Evolutionary conservation across 2,329 filamentous ascomycete species (phyloP).

Genomic region (Fusarium globosum): DNA sequence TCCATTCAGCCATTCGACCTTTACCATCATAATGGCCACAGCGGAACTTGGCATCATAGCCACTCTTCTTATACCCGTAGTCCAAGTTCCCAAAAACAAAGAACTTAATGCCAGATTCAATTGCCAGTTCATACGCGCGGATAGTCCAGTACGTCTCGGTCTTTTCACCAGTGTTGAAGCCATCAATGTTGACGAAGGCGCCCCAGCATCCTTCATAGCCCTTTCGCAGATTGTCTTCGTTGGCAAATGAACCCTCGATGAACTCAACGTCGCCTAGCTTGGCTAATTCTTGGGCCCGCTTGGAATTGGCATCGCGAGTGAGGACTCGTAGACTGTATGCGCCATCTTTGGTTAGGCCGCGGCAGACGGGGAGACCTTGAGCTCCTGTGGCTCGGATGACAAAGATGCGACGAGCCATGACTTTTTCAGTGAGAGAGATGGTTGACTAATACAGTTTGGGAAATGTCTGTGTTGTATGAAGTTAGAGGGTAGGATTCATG

Average conservation of each 20-base stretch:
- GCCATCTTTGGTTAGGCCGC: conserved; percentile 2
- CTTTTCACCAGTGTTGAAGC: conserved; percentile 26
- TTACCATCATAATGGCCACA: conserved; percentile 62
- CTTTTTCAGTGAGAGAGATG: accelerated
- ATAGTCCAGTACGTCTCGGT: conserved; percentile 26
- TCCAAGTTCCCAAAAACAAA: conserved; percentile 63
- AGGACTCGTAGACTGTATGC: conserved; percentile 15
- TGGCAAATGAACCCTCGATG: conserved; percentile 8
- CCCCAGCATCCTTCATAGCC: conserved; percentile 2
- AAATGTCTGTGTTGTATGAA: accelerated
- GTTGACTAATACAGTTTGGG: accelerated
- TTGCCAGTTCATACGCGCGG: background rate
- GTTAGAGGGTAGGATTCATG: background rate
- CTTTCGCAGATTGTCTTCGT: background rate
- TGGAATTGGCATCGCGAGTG: conserved; percentile 1
- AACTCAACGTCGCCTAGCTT: conserved; percentile 1
- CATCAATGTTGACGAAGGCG: conserved; percentile 22
- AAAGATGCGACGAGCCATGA: conserved; percentile 2
- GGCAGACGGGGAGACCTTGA: conserved; percentile 17
- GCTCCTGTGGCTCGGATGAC: conserved; percentile 21
- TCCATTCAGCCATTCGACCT: conserved; percentile 58
- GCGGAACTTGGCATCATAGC: conserved; percentile 58
- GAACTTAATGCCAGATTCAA: conserved; percentile 47
- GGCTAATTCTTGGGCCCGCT: background rate
- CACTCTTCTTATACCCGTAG: conserved; percentile 59